Base-by-base conservation (phyloP, 2,329 filamentous ascomycete genomes). In the Alternaria ethzedia region DNA sequence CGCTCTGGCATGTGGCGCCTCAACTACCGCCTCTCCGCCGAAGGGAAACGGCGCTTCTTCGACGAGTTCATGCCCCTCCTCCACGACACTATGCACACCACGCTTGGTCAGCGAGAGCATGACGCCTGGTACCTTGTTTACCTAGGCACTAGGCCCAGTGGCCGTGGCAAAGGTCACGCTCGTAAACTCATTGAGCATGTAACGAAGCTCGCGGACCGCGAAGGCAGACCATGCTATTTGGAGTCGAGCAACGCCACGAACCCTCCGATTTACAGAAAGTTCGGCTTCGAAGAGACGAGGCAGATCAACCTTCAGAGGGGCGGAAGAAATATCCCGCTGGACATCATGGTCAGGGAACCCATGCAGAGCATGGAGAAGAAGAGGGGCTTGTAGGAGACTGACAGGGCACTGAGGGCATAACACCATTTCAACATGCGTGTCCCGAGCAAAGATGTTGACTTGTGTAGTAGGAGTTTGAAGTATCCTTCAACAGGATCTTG, bases 121-220 rank as follows among this genome's bases (percentile, higher is more conserved):
- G 84, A 91, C 64, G 89, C 87, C 75, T 96, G 92, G 86, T 96
- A 96, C 78, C 88, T 96, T 58, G 91, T 94, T 51, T 96, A 95
- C 79, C 84, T 96, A 65, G 93, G 92, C 66, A 94, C 91, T 54
- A 91, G 89, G 78, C 88, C 90, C 32, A 85, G 84, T 65, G 88
- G 89, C 5, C 87, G 90, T 64, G 88, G 91, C 51, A 89, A 89
- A 70, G 92, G 93, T 11, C 92, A 92, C 78, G 91, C 89, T 15
- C 85, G 85, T 69, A 90, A 88, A 81, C 84, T 94, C 66, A 88
- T 96, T 67, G 85, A 89, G 77, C 84, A 92, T 75, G 89, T 93
- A 81, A 89, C 90, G 56, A 72, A 68, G 50, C 65, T 76, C 86
- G 91, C 92, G 47, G 92, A 96, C 76, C 79, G 79, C 15, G 89